Evolutionary conservation across 305 asterid genomes (phyloP), one percentile per base, ranked within the genome.

Genomic region (Fraxinus platypoda): DNA sequence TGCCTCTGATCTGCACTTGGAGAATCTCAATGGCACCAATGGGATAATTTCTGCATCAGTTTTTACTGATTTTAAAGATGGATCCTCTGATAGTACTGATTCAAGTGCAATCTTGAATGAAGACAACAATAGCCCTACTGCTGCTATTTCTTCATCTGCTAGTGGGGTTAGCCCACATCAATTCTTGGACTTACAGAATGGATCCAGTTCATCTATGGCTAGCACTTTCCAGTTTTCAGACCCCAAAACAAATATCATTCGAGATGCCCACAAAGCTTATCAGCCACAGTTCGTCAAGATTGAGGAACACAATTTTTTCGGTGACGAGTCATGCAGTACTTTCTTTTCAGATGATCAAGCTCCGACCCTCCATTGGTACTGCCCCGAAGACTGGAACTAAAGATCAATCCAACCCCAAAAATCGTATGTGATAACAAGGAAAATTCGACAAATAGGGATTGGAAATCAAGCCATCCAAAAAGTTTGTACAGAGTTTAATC

Each of bases 281-380:
- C 90, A 91, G 80, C 90, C 92, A 59, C 97, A 91, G 86, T 83
- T 90, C 71, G 97, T 95, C 83, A 95, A 93, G 87, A 89, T 92
- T 54, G 98, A 93, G 81, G 98, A 95, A 76, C 95, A 93, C 66
- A 88, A 95, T 75, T 95, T 93, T 46, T 91, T 91, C 57, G 93
- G 89, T 1, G 98, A 95, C 57, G 98, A 95, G 28, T 90, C 97
- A 0, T 94, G 97, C 90, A 90, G 87, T 75, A 90, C 89, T 30
- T 84, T 95, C 83, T 93, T 95, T 68, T 80, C 97, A 0, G 98
- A 92, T 74, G 98, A 92, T 68, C 97, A 95, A 76, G 87, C 98
- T 79, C 98, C 98, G 0, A 88, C 92, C 5, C 94, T 95, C 82
- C 98, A 87, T 74, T 95, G 98, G 98, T 94, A 90, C 81, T 84